Base-by-base conservation (phyloP, 768 basidiomycete species). In the Myochromella boudieri region DNA sequence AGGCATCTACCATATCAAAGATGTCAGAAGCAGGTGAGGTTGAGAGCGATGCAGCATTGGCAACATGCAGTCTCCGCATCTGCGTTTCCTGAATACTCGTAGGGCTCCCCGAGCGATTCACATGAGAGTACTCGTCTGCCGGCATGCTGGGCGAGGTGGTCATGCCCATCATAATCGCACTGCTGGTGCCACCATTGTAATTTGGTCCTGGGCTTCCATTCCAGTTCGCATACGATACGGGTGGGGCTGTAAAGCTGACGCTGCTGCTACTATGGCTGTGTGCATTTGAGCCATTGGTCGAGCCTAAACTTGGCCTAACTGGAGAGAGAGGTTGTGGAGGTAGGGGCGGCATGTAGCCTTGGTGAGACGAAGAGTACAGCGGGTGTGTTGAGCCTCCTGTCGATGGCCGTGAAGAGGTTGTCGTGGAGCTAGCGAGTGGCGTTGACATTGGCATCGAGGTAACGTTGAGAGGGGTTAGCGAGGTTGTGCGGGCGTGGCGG, bases 391-490 rank as follows among this genome's bases (percentile, higher is more conserved):
- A 77, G 20, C 67, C 66, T 12, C 68, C 65, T 0, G 74, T 73
- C 4, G 77, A 76, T n/a, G 72, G 74, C 28, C 74, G 64, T 3
- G 77, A 70, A 9, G 69, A 68, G 14, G 49, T 37, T 18, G 52
- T 55, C 7, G 59, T 52, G n/a, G 55, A 55, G 34, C 62, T 63
- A 5, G 45, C 48, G 6, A 60, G 60, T 3, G 64, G 57, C 9
- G 57, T 56, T 2, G 61, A 61, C 10, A 56, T 34, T 34, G 33
- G 48, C 14, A 60, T 29, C 18, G 55, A 51, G 11, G 58, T 59
- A 37, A 54, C 59, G 44, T 45, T 65, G 37, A 63, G 66, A 33
- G 55, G 68, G 39, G 53, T 61, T 42, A 59, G 62, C 50, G 64
- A 60, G 8, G 55, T 55, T 27, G 33, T 54, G 41, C 62, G 59